A percentile compares a stretch with the other conserved stretches of the same genome.
Evolutionary conservation across 2,329 filamentous ascomycete genomes (phyloP).

Genomic region (Phaeosphaeria sp.): DNA sequence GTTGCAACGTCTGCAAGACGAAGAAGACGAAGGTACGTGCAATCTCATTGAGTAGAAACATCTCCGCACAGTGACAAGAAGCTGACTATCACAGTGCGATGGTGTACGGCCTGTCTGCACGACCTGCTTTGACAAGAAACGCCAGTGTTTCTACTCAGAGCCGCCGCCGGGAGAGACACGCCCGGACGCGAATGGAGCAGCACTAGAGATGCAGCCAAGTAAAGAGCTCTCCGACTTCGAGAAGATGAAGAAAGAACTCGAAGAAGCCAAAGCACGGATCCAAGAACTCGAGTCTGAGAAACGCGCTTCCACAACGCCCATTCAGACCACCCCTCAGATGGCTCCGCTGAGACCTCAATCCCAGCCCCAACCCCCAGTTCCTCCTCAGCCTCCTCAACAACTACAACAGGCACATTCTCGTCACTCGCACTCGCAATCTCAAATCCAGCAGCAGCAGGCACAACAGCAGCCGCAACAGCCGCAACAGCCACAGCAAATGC

Average conservation of each 20-base stretch:
- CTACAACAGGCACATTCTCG: background rate
- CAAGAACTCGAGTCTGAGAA: slow-evolving; percentile 43
- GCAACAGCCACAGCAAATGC: slow-evolving; percentile 21
- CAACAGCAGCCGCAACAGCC: background rate
- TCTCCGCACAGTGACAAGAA: background rate
- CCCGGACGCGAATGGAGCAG: slow-evolving; percentile 14
- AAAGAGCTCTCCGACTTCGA: slow-evolving; percentile 39
- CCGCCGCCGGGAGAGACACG: slow-evolving; percentile 22
- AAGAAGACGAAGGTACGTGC: slow-evolving; percentile 47
- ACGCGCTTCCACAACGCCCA: slow-evolving; percentile 33
- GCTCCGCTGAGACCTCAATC: slow-evolving; percentile 18
- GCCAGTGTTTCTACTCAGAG: slow-evolving; percentile 43
- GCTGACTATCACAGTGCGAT: slow-evolving; percentile 41
- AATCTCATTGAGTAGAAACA: background rate
- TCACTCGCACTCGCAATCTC: slow-evolving; percentile 5
- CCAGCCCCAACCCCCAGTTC: slow-evolving; percentile 12
- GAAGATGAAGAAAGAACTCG: slow-evolving; percentile 43
- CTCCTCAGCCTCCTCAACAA: slow-evolving; percentile 12
- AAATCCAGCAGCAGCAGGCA: slow-evolving; percentile 11
- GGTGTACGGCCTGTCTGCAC: slow-evolving; percentile 42
- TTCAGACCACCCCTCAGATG: slow-evolving; percentile 30
- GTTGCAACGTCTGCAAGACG: slow-evolving; percentile 45
- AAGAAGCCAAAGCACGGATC: slow-evolving; percentile 46
- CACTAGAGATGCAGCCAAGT: slow-evolving; percentile 10
- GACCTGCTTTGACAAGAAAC: slow-evolving; percentile 45